Conservation (phyloP, 1,284 basidiomycete species). For the Pulveroboletus sp. region DNA sequence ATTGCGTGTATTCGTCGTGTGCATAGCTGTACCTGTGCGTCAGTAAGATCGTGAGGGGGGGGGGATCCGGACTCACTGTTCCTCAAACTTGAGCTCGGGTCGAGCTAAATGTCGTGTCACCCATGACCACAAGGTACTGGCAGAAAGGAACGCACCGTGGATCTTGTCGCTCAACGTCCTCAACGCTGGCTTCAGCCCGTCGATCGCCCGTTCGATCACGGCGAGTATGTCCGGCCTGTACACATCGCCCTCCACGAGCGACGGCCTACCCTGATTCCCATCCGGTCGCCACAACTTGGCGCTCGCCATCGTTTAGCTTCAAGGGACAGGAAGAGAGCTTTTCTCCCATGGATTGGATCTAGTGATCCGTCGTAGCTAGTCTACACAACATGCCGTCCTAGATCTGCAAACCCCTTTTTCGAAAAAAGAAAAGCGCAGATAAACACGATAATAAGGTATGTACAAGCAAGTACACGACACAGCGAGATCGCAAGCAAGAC, state of each 20-base stretch:
- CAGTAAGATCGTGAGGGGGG: background rate
- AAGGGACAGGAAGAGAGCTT: too few relatives aligned
- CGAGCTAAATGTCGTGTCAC: constrained; percentile 42
- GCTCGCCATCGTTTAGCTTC: background rate
- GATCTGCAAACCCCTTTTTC: background rate
- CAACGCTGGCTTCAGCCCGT: constrained; percentile 54
- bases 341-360: constrained; percentile 1
- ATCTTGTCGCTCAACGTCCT: constrained; percentile 67
- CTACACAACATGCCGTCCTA: constrained; percentile 4
- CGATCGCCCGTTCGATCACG: constrained; percentile 58
- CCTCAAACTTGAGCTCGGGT: constrained; percentile 59
- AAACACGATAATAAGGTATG: constrained; percentile 41
- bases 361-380: background rate
- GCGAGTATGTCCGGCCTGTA: constrained; percentile 45
- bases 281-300: constrained; percentile 27
- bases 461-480: constrained; percentile 38
- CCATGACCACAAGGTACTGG: background rate
- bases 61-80: constrained; percentile 44
- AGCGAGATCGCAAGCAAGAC: constrained; percentile 30
- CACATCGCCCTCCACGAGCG: constrained; percentile 21
- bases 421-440: constrained; percentile 17
- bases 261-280: constrained; percentile 16
- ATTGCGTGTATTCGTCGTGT: constrained; percentile 56
- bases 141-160: constrained; percentile 45
- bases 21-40: constrained; percentile 41